Base-by-base conservation (phyloP, 2,329 filamentous ascomycete genomes). In the Monosporascus sp. region DNA sequence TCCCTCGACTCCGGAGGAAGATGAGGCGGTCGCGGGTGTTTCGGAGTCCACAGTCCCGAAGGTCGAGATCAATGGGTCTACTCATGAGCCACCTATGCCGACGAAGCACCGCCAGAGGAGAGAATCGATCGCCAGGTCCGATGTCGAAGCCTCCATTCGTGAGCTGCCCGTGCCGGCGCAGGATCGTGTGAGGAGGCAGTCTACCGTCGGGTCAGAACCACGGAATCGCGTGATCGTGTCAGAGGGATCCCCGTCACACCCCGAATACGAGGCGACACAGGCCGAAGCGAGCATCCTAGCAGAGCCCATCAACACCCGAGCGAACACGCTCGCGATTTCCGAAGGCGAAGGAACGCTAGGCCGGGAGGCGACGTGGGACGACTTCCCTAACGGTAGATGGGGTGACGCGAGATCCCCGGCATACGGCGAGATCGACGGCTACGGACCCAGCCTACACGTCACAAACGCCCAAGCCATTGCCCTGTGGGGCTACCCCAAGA, bases 351-450 rank as follows among this genome's bases (percentile, higher is more conserved):
- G 93, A 24, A 81, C 88, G 3, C 77, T 97, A 6, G 94, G 93
- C 11, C 82, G 94, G 48, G 93, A 97, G 76, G 94, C 94, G 36
- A 99, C 94, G 1, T 99, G 94, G 94, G 94, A 99, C 65, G 94
- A 99, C 66, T 99, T 91, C 70, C 93, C 93, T 57, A 97, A 97
- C 74, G 94, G 93, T 27, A 84, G 93, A 51, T 97, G 93, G 85
- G 93, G 93, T 67, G 93, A 97, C 65, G 89, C 92, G 5, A 83
- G 93, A 50, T 96, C 91, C 3, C 91, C 91, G 1, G 93, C 93
- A 0, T 97, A 96, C 67, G 93, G 93, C 63, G 91, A 97, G 70
- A 97, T 97, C 54, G 92, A 97, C 66, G 93, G 93, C n/a, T 97
- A 97, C 67, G 94, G 94, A 11, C 91, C 95, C n/a, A 94, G 88